phyloP scores from a whole-genome alignment of 768 basidiomycete genomes.

The Crepidotus variabilis region DNA sequence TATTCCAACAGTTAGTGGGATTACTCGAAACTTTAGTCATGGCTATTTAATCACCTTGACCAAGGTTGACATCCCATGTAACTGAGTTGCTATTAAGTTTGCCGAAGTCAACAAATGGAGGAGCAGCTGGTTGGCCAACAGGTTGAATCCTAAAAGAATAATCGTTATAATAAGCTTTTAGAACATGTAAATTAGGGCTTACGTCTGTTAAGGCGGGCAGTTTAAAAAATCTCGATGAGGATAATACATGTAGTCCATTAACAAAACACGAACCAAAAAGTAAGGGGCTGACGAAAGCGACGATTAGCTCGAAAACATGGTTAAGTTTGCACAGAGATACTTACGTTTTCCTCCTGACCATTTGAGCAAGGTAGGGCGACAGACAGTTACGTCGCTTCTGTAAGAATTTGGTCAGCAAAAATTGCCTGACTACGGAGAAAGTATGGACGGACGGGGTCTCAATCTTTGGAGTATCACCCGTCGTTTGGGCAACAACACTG shows the following conservation, averaged over 20 bases:
- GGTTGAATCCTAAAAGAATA: constrained; percentile 19
- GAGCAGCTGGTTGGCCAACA: constrained; percentile 19
- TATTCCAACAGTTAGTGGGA: constrained; percentile 2
- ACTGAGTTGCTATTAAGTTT: constrained; percentile 14
- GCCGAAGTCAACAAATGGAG: constrained; percentile 21
- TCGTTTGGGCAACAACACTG: constrained; percentile 17
- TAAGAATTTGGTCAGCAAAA: constrained; percentile 4
- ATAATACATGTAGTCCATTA: not conserved
- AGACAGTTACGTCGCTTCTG: constrained; percentile 21
- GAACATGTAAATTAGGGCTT: not conserved
- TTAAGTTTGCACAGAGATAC: not conserved
- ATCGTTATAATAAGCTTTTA: no score
- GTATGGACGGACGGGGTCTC: constrained; percentile 20
- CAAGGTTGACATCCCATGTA: constrained; percentile 24
- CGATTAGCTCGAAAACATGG: not conserved
- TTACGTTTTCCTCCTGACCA: constrained; percentile 24
- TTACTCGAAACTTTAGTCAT: not conserved
- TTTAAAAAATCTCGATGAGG: not conserved
- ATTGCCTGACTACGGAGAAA: not conserved
- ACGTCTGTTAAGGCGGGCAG: constrained; percentile 12
- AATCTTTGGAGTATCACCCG: constrained; percentile 12
- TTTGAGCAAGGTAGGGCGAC: constrained; percentile 19
- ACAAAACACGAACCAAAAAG: constrained; percentile 22
- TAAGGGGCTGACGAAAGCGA: constrained; percentile 17
- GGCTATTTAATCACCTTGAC: constrained; percentile 13